Percentiles rank a stretch among this genome's conserved stretches.
Evolutionary conservation across 805 yeast genomes (phyloP).

Genomic region (Blastobotrys attinorum): DNA sequence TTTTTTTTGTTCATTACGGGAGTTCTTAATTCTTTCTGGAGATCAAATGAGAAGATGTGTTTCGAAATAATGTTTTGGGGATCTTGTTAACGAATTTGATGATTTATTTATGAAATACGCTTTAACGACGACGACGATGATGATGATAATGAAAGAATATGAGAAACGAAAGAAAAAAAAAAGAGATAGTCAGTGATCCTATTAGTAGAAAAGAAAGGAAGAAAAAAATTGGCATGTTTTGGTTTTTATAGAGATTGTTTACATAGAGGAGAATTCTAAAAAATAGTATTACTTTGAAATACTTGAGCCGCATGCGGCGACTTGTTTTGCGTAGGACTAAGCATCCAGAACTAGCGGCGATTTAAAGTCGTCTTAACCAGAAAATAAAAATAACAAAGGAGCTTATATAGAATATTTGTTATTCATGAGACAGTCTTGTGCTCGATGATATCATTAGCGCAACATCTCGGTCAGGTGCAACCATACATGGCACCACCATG

Average conservation of each 20-base stretch:
- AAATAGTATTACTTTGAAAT: too few relatives aligned
- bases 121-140: neutral
- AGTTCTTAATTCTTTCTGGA: conserved; percentile 4
- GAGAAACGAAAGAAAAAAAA: neutral
- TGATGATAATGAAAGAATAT: neutral
- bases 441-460: too few relatives aligned
- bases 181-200: neutral
- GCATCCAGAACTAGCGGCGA: too few relatives aligned
- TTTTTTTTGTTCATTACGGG: neutral
- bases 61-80: neutral
- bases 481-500: too few relatives aligned
- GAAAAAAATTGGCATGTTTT: conserved; percentile 1
- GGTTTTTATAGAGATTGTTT: neutral
- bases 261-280: too few relatives aligned
- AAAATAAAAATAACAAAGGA: neutral
- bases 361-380: too few relatives aligned
- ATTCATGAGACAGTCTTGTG: neutral
- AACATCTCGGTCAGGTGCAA: too few relatives aligned
- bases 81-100: neutral
- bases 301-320: too few relatives aligned
- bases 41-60: neutral
- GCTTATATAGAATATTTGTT: neutral
- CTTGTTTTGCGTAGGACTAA: too few relatives aligned
- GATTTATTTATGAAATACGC: neutral
- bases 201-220: neutral